These are phyloP conservation scores for Litsea cubeba DNA, from an alignment of 164 flowering plant species.

Conservation along the genomic window DNA sequence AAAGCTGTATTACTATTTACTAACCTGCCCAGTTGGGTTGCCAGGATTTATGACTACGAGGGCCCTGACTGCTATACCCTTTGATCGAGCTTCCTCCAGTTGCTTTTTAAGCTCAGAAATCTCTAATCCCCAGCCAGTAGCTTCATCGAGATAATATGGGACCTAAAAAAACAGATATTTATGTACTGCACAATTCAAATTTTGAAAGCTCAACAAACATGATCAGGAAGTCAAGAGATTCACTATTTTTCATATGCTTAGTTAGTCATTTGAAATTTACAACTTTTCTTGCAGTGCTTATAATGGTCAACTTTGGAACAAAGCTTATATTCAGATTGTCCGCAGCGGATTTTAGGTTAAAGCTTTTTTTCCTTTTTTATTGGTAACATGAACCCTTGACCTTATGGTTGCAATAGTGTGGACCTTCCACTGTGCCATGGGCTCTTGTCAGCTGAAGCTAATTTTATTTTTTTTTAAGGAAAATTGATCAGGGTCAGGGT, in stretches of 20 bases:
- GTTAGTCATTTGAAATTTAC: no score
- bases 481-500: no score
- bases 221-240: neutral
- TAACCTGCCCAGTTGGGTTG: slow-evolving; percentile 99
- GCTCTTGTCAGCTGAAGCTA: no score
- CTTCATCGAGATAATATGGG: slow-evolving; percentile 94
- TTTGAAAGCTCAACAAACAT: neutral
- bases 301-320: no score
- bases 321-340: no score
- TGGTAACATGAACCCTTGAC: no score
- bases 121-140: slow-evolving; percentile 94
- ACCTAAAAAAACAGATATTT: slow-evolving; percentile 43
- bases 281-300: no score
- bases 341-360: no score
- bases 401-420: no score
- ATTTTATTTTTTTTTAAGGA: no score
- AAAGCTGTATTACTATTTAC: neutral
- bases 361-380: no score
- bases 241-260: neutral
- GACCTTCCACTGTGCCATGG: no score
- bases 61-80: slow-evolving; percentile 83
- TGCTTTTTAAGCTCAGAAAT: slow-evolving; percentile 77
- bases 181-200: neutral
- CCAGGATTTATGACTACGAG: slow-evolving; percentile 98
- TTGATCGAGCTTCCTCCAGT: slow-evolving; percentile 63